A percentile compares a stretch with the other conserved stretches of the same genome.
Evolutionary conservation across 352 stramenopile species (phyloP).

Genomic region (Globisporangium takayamanum): DNA sequence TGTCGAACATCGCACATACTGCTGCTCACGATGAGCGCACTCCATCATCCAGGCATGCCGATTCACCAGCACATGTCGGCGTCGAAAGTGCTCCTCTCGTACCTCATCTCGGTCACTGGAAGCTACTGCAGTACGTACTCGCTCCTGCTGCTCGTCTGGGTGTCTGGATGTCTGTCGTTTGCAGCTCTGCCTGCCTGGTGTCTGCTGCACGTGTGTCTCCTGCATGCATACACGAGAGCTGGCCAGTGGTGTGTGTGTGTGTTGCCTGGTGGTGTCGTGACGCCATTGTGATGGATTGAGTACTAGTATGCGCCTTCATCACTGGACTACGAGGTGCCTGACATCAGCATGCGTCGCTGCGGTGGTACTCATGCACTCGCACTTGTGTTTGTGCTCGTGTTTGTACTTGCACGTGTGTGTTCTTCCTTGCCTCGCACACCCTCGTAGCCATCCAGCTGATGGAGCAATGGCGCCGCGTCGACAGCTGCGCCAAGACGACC

Average conservation of each 20-base stretch:
- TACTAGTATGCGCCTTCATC: too few species aligned
- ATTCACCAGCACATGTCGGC: conserved; percentile 33
- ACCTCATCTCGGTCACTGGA: conserved; percentile 47
- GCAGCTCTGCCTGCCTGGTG: too few species aligned
- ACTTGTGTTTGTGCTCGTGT: neutral
- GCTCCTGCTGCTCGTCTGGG: too few species aligned
- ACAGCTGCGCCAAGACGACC: conserved; percentile 22
- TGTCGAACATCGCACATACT: too few species aligned
- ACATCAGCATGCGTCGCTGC: too few species aligned
- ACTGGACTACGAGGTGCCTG: too few species aligned
- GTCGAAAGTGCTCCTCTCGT: conserved; percentile 37
- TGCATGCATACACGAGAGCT: too few species aligned
- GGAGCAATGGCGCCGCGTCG: conserved; percentile 50
- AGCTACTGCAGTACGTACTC: conserved; percentile 53
- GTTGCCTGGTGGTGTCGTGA: too few species aligned
- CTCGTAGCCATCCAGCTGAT: conserved; percentile 55
- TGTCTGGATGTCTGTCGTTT: too few species aligned
- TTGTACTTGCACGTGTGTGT: neutral
- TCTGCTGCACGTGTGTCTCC: too few species aligned
- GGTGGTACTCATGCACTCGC: neutral
- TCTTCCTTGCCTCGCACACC: neutral
- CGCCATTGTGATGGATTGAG: too few species aligned
- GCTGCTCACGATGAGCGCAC: neutral
- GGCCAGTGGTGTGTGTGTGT: too few species aligned
- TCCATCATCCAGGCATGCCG: neutral